Evolutionary conservation across 805 yeast genomes (phyloP), one percentile per base, ranked within the genome.

Genomic region (Trichomonascus vanleenenianus): DNA sequence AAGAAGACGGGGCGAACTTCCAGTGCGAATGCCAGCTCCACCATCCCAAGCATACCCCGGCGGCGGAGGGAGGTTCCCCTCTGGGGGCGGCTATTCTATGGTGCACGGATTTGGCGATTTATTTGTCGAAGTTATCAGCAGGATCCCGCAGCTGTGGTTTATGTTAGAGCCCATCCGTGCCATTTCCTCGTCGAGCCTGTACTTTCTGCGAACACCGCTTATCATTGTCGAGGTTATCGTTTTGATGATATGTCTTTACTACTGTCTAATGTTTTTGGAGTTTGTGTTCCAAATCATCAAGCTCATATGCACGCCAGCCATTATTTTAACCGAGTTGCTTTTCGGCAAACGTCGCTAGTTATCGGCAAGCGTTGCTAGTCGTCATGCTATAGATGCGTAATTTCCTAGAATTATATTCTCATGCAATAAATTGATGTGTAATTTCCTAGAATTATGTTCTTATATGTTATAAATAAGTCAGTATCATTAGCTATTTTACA

Each of bases 271-370:
- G 12, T 19, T 52, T 8, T 14, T 53, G 2, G 54, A 53, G 27
- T 44, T 42, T 18, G 47, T 50, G 18, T 42, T 54, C 39, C 32
- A 45, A 11, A 43, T 54, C 30, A 20, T 52, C 39, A 48, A 46
- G 40, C 37, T 47, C 41, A 45, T 54, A 39, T 54, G 56, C 43
- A 46, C 53, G 11, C 57, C 57, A 6, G 54, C 50, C 2, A 53
- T 53, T 16, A 38, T 48, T 42, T 32, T 53, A n/a, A 11, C 46
- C 22, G 30, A 42, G 36, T 27, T 35, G 40, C 27, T 40, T n/a
- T 40, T 40, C 18, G 30, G 40, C 14, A 11, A 16, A 15, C 40
- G 40, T n/a, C 40, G 40, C 27, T 7, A 22, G 3, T 22, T n/a
- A n/a, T n/a, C n/a, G n/a, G 39, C 27, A 22, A 8, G 27, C 4